Conservation (phyloP, 2,329 filamentous ascomycete species). For the Xylariaceae sp. region DNA sequence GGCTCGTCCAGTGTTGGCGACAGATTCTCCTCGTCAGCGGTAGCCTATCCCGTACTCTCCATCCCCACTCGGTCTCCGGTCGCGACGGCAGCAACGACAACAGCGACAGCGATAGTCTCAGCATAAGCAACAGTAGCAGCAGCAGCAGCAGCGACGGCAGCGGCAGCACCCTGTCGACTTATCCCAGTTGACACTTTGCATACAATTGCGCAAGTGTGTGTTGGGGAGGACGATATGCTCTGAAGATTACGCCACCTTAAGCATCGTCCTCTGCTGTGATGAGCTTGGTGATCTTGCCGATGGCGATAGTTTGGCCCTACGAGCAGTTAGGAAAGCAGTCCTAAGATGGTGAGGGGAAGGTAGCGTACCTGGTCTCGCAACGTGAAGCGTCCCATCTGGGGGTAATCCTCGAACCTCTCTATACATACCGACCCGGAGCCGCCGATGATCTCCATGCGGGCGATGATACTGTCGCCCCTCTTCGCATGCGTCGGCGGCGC, state of each 20-base stretch:
- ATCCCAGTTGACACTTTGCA: no score
- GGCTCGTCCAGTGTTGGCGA: no score
- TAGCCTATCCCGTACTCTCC: no score
- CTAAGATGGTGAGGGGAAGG: slow-evolving; percentile 2
- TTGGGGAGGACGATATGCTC: no score
- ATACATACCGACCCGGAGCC: slow-evolving; percentile 80
- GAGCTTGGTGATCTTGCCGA: slow-evolving; percentile 97
- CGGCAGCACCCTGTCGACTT: no score
- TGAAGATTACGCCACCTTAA: neutral
- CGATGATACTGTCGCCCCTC: slow-evolving; percentile 77
- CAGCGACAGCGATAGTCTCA: no score
- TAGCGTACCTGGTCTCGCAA: slow-evolving; percentile 71
- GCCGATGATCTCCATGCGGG: slow-evolving; percentile 78
- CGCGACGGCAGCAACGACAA: no score
- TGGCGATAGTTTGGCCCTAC: slow-evolving; percentile 96
- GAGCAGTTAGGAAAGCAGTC: slow-evolving; percentile 21
- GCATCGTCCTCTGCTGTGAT: slow-evolving; percentile 32
- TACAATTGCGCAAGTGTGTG: no score
- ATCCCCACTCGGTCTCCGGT: no score
- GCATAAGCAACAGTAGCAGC: no score
- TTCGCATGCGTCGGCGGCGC: slow-evolving; percentile 85
- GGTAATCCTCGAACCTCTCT: slow-evolving; percentile 91
- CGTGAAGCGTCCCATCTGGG: slow-evolving; percentile 87
- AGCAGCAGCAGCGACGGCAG: no score
- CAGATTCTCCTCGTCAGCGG: no score